Conservation (phyloP, 2,329 filamentous ascomycete species). For the Claviceps arundinis region DNA sequence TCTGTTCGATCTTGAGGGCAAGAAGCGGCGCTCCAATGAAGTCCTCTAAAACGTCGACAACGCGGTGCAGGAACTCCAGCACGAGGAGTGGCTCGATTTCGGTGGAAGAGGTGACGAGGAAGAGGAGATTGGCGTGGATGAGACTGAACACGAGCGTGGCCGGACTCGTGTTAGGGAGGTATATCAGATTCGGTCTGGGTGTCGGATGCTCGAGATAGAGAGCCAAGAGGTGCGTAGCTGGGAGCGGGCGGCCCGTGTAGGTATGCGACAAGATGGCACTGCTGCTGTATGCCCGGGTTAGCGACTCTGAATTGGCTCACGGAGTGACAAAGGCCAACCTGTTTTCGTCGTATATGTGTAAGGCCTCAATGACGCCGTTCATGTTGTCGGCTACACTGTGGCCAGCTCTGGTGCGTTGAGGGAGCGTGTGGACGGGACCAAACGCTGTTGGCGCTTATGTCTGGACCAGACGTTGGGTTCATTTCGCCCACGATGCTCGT, state of each 20-base stretch:
- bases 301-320: not conserved
- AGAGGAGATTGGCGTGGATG: slow-evolving; percentile 73
- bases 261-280: slow-evolving; percentile 76
- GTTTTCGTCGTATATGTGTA: slow-evolving; percentile 95
- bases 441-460: not conserved
- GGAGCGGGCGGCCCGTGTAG: slow-evolving; percentile 71
- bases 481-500: too few species aligned
- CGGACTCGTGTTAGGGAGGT: slow-evolving; percentile 69
- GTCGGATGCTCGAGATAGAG: slow-evolving; percentile 73
- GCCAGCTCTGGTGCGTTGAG: not conserved
- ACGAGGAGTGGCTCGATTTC: slow-evolving; percentile 83
- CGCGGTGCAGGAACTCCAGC: slow-evolving; percentile 86
- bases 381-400: slow-evolving; percentile 35
- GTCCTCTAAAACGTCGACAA: slow-evolving; percentile 86
- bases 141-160: slow-evolving; percentile 83
- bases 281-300: not conserved
- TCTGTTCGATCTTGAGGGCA: slow-evolving; percentile 72
- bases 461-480: too few species aligned
- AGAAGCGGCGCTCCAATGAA: slow-evolving; percentile 82
- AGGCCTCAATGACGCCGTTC: slow-evolving; percentile 81
- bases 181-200: slow-evolving; percentile 76
- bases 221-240: slow-evolving; percentile 63
- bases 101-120: slow-evolving; percentile 69
- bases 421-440: not conserved
- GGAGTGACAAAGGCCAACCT: slow-evolving; percentile 43